Conservation (phyloP, 768 basidiomycete genomes). For the Pisolithus microcarpus region DNA sequence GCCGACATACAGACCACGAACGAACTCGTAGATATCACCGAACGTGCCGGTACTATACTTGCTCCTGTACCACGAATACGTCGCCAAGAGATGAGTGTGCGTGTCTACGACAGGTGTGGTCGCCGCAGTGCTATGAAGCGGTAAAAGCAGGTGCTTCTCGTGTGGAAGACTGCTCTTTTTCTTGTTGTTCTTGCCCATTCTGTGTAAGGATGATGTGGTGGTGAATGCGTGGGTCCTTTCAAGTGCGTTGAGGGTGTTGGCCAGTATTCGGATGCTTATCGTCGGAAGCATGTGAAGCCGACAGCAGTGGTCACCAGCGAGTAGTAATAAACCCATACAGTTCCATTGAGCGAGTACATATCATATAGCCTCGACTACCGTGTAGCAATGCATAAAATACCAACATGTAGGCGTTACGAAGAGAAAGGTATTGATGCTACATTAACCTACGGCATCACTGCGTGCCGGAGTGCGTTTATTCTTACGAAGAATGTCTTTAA, state of each 20-base stretch:
- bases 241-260: background rate
- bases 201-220: conserved; percentile 35
- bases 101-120: conserved; percentile 62
- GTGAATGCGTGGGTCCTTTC: conserved; percentile 22
- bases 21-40: conserved; percentile 59
- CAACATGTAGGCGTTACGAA: no score
- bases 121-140: conserved; percentile 16
- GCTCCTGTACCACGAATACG: conserved; percentile 52
- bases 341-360: no score
- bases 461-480: no score
- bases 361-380: no score
- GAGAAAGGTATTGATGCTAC: no score
- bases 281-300: background rate
- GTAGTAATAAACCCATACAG: background rate
- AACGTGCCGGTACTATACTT: conserved; percentile 56
- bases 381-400: no score
- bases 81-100: conserved; percentile 77
- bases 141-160: conserved; percentile 31
- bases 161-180: conserved; percentile 15
- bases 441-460: no score
- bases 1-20: conserved; percentile 50
- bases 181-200: conserved; percentile 36
- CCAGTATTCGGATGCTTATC: background rate
- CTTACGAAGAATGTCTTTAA: no score
- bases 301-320: background rate